A percentile compares a stretch with the other conserved stretches of the same genome.
These are phyloP conservation scores for Nakazawaea ambrosiae DNA, from an alignment of 805 yeast species.

Conservation along the genomic window DNA sequence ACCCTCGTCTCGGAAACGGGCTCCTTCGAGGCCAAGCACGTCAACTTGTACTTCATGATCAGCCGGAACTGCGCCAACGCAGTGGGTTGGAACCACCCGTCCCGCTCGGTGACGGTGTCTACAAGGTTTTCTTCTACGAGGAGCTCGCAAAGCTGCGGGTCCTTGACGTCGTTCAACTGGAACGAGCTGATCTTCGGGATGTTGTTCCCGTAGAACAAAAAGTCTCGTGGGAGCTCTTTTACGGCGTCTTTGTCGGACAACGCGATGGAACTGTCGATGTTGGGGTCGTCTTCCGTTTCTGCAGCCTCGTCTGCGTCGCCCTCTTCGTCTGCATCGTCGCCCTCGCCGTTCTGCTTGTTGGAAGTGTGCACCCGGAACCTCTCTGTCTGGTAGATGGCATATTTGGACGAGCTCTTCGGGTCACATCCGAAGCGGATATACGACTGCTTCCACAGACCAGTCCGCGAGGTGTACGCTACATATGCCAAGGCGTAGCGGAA, in stretches of 20 bases:
- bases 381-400: slow-evolving; percentile 74
- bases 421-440: slow-evolving; percentile 74
- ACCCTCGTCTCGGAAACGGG: slow-evolving; percentile 34
- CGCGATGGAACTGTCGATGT: slow-evolving; percentile 4
- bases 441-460: slow-evolving; percentile 94
- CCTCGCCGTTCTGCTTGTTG: slow-evolving; percentile 17
- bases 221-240: slow-evolving; percentile 32
- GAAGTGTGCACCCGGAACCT: slow-evolving; percentile 50
- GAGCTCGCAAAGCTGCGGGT: slow-evolving; percentile 47
- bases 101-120: slow-evolving; percentile 44
- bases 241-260: slow-evolving; percentile 2
- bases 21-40: slow-evolving; percentile 47
- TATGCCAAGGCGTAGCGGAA: slow-evolving; percentile 78
- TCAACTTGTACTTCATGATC: slow-evolving; percentile 66
- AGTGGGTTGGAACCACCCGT: slow-evolving; percentile 74
- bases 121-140: slow-evolving; percentile 32
- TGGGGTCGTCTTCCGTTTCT: slow-evolving; percentile 19
- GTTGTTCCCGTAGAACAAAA: slow-evolving; percentile 65
- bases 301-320: slow-evolving; percentile 15
- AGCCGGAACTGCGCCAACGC: slow-evolving; percentile 60
- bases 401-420: slow-evolving; percentile 51
- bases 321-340: slow-evolving; percentile 18
- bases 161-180: slow-evolving; percentile 74
- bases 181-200: slow-evolving; percentile 65
- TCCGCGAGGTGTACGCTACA: slow-evolving; percentile 71